Evolutionary conservation across 2,329 filamentous ascomycete genomes (phyloP).

Genomic region (Zasmidium citrigriseum): DNA sequence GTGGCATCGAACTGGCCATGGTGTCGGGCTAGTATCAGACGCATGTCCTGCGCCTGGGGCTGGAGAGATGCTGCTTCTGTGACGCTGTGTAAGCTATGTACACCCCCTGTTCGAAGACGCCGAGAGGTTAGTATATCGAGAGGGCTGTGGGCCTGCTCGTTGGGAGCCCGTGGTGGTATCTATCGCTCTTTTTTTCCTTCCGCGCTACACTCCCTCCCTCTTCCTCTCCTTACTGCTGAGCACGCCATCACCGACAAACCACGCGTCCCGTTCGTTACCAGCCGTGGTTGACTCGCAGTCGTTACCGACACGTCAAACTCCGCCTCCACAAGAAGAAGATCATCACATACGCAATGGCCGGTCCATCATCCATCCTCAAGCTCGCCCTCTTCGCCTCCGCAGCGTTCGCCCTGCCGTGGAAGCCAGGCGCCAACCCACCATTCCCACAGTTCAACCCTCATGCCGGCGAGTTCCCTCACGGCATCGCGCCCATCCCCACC

Average conservation of each 20-base stretch:
- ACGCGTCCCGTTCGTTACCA: neutral
- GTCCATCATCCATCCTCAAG: slow-evolving; percentile 3
- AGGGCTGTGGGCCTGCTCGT: neutral
- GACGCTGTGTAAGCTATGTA: slow-evolving; percentile 3
- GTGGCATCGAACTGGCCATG: neutral
- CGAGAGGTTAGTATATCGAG: slow-evolving; percentile 1
- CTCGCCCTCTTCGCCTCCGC: slow-evolving; percentile 3
- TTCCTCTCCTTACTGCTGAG: neutral
- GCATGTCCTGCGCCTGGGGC: neutral
- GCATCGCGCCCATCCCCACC: neutral
- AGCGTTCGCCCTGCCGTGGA: slow-evolving; percentile 5
- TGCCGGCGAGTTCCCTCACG: neutral
- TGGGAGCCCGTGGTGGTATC: neutral
- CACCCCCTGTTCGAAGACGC: neutral
- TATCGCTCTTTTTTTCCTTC: neutral
- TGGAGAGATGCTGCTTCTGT: neutral
- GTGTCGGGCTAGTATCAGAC: neutral
- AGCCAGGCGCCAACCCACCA: neutral
- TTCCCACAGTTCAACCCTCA: slow-evolving; percentile 2
- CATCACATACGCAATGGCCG: neutral
- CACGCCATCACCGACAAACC: neutral
- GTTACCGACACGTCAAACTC: neutral
- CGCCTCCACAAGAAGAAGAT: neutral
- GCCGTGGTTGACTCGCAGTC: neutral
- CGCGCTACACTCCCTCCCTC: neutral